Conservation (phyloP, 108 stramenopile genomes). For the Cyclotella baltica region DNA sequence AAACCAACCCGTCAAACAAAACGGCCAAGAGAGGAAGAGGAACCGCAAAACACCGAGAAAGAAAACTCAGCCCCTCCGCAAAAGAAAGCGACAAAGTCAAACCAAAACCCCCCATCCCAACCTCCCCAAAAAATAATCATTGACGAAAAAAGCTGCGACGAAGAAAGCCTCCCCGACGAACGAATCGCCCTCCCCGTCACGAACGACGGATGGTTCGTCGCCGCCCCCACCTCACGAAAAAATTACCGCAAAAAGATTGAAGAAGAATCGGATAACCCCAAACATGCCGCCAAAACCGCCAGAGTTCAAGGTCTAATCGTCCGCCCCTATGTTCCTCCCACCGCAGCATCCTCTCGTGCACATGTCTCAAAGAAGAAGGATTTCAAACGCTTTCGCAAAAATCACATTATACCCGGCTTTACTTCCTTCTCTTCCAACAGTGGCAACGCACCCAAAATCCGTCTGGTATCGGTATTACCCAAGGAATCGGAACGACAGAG, state of each 20-base stretch:
- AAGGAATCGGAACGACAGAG: constrained; percentile 65
- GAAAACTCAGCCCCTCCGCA: not conserved
- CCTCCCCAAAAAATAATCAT: constrained; percentile 7
- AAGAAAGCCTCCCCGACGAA: constrained; percentile 43
- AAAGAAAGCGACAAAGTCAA: not conserved
- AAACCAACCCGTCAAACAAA: not conserved
- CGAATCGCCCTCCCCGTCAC: constrained; percentile 43
- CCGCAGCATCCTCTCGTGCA: not conserved
- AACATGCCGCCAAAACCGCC: constrained; percentile 41
- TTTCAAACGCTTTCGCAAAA: constrained; percentile 58
- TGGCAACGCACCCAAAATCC: constrained; percentile 16
- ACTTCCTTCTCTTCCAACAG: constrained; percentile 24
- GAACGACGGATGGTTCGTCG: constrained; percentile 54
- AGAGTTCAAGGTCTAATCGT: constrained; percentile 46
- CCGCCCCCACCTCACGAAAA: constrained; percentile 47
- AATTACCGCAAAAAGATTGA: constrained; percentile 49
- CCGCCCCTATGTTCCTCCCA: constrained; percentile 31
- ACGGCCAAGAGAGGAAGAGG: not conserved
- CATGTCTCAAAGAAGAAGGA: constrained; percentile 26
- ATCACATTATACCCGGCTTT: constrained; percentile 40
- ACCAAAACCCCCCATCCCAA: no score
- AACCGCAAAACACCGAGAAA: not conserved
- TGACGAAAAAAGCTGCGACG: constrained; percentile 34
- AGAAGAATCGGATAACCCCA: constrained; percentile 23
- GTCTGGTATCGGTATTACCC: constrained; percentile 47